Evolutionary conservation across 2,329 filamentous ascomycete genomes (phyloP).

Genomic region (Clarireedia homoeocarpa): DNA sequence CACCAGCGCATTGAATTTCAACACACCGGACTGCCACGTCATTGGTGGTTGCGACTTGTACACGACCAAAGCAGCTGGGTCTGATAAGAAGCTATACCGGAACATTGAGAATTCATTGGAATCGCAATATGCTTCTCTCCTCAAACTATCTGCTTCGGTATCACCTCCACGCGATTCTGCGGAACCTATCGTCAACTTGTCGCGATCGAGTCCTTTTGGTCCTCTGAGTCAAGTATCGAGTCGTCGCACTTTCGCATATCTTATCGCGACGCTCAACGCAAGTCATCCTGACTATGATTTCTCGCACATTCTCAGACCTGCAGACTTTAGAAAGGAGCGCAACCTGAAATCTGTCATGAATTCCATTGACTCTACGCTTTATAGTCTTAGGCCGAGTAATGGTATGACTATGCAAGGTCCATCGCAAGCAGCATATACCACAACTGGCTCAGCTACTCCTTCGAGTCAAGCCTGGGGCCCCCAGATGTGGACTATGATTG

Average conservation of each 20-base stretch:
- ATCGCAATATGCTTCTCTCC: constrained; percentile 79
- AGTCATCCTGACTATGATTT: constrained; percentile 97
- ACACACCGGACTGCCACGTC: constrained; percentile 85
- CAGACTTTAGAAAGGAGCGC: constrained; percentile 82
- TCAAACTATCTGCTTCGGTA: constrained; percentile 78
- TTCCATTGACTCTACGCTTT: constrained; percentile 78
- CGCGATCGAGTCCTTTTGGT: constrained; percentile 85
- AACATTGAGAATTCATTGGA: constrained; percentile 88
- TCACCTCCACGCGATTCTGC: constrained; percentile 75
- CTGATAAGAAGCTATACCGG: constrained; percentile 96
- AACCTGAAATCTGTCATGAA: constrained; percentile 76
- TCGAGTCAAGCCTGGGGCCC: constrained; percentile 69
- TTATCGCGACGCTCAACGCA: constrained; percentile 94
- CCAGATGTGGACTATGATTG: constrained; percentile 83
- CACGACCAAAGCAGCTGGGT: constrained; percentile 90
- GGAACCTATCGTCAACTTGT: constrained; percentile 61
- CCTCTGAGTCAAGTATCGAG: constrained; percentile 81
- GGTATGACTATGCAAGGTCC: constrained; percentile 32
- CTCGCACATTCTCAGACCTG: constrained; percentile 79
- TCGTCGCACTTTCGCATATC: constrained; percentile 86
- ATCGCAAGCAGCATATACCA: constrained; percentile 31
- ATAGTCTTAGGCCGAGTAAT: constrained; percentile 68
- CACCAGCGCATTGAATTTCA: constrained; percentile 89
- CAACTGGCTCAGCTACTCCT: constrained; percentile 33
- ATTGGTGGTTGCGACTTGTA: constrained; percentile 93